Percentiles rank a stretch among this genome's conserved stretches.
Evolutionary conservation across 768 basidiomycete genomes (phyloP).

Genomic region (Mycena olivaceomarginata): DNA sequence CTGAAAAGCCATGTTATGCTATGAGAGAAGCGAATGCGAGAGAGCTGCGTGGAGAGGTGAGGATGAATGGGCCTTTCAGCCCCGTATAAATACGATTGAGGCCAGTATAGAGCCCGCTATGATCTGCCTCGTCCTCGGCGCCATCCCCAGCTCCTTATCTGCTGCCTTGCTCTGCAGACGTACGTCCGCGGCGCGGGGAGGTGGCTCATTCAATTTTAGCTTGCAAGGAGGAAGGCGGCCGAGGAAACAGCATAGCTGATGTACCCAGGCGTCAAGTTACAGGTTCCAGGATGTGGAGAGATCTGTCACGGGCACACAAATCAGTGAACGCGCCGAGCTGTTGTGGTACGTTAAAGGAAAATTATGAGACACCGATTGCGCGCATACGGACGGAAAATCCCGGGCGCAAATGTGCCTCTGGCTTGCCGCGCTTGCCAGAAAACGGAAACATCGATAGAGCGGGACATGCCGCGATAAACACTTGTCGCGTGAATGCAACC

Average conservation of each 20-base stretch:
- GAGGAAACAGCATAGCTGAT: slow-evolving; percentile 1
- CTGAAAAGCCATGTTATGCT: neutral
- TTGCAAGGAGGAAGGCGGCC: neutral
- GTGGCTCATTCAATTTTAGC: slow-evolving; percentile 20
- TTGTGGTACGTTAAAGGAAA: slow-evolving; percentile 30
- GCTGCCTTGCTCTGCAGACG: neutral
- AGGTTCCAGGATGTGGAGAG: slow-evolving; percentile 8
- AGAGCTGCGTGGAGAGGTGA: neutral
- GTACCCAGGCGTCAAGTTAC: neutral
- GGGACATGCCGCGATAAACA: slow-evolving; percentile 10
- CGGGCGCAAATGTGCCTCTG: neutral
- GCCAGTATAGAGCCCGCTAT: slow-evolving; percentile 23
- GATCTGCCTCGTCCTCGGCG: slow-evolving; percentile 37
- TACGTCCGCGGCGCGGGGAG: slow-evolving; percentile 41
- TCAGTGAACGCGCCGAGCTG: slow-evolving; percentile 1
- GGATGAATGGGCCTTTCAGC: neutral
- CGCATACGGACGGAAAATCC: slow-evolving; percentile 22
- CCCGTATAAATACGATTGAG: slow-evolving; percentile 28
- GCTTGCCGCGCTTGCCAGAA: neutral
- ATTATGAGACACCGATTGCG: slow-evolving; percentile 24
- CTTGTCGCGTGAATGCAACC: slow-evolving; percentile 8
- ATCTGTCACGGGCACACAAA: slow-evolving; percentile 14
- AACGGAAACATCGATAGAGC: neutral
- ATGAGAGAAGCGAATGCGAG: neutral
- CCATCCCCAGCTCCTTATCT: slow-evolving; percentile 11